These are phyloP conservation scores for Pythium dissotocum DNA, from an alignment of 352 stramenopile species.

Conservation along the genomic window DNA sequence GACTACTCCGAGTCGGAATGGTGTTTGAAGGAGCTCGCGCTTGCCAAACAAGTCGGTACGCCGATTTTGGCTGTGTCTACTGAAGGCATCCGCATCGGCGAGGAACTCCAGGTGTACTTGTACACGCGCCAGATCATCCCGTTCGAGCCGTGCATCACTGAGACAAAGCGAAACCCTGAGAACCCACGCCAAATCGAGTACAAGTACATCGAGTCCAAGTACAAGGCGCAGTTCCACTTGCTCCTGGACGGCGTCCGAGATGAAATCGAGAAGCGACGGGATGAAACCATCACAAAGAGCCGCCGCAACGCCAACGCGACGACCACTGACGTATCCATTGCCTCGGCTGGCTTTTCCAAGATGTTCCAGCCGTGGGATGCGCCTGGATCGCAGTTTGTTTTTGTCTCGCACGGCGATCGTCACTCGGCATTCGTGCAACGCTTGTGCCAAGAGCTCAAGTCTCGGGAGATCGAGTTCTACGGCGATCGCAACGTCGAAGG, in stretches of 20 bases:
- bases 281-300: conserved; percentile 43
- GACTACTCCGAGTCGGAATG: conserved; percentile 80
- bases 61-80: conserved; percentile 76
- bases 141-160: conserved; percentile 69
- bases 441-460: conserved; percentile 58
- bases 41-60: conserved; percentile 80
- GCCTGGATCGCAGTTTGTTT: conserved; percentile 58
- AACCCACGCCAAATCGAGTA: conserved; percentile 80
- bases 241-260: conserved; percentile 80
- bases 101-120: conserved; percentile 82
- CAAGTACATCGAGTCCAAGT: conserved; percentile 73
- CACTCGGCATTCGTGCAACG: conserved; percentile 70
- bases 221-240: conserved; percentile 70
- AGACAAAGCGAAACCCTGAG: conserved; percentile 44
- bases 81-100: conserved; percentile 61
- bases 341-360: conserved; percentile 43
- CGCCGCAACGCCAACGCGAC: conserved; percentile 35
- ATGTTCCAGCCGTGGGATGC: conserved; percentile 68
- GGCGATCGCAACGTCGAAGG: conserved; percentile 62
- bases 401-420: conserved; percentile 78
- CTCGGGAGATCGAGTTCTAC: conserved; percentile 59
- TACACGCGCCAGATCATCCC: conserved; percentile 83
- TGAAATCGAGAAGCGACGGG: conserved; percentile 78
- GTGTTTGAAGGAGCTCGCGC: conserved; percentile 82
- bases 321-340: conserved; percentile 31